Evolutionary conservation across 768 basidiomycete genomes (phyloP), one percentile per base, ranked within the genome.

Genomic region (Mycena capillaripes): DNA sequence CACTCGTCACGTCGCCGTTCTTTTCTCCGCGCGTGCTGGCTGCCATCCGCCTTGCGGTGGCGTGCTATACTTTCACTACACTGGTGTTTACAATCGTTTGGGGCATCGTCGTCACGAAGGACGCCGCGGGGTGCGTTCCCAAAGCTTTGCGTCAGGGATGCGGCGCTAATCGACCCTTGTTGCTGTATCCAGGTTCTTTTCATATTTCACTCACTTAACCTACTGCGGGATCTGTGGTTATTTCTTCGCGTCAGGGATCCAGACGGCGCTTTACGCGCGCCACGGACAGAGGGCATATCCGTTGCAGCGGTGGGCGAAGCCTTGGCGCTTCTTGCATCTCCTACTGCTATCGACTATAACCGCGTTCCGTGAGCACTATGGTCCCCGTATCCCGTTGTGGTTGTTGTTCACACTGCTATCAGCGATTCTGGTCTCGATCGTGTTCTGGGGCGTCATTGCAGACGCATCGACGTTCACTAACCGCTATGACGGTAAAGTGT

Each of bases 161-260:
- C 55, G 29, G 46, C 9, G 61, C 34, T 65, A 67, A 53, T 30
- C 19, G 40, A 60, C 30, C 38, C n/a, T 55, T 17, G 38, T 52
- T 42, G 23, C 36, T 2, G 44, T 56, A 44, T 57, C 40, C 77
- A 89, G 87, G 25, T 87, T 78, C 81, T 79, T 86, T 69, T 82
- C 82, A 30, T 88, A 85, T 78, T 89, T 88, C 73, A 88, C 88
- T 4, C 66, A 85, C 66, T 76, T 88, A 14, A 82, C 84, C 32
- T 88, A 84, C 75, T 82, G 81, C 19, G 87, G 87, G 7, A 53
- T 88, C 5, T 75, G 81, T 38, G 81, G 86, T 32, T 88, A 88
- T 76, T 82, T 85, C 74, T 84, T 82, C 79, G 87, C 86, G 0
- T 75, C 87, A 1, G 77, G 84, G n/a, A 76, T 85, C n/a, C 88